Evolutionary conservation across 108 stramenopile genomes (phyloP), one percentile per base, ranked within the genome.

Genomic region (Cylindrotheca fusiformis): DNA sequence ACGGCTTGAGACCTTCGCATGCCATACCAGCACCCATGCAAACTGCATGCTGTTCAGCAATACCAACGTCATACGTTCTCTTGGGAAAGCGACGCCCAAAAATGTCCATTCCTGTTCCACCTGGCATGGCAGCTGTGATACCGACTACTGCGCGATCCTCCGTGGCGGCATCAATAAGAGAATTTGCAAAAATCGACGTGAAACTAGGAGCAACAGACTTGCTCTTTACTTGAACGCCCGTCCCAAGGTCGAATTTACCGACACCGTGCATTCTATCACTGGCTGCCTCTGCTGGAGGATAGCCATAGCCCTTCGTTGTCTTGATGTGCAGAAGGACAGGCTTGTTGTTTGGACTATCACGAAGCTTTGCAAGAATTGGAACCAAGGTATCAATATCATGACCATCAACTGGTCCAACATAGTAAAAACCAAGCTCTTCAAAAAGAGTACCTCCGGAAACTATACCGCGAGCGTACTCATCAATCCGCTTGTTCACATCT

Each of bases 101-200:
- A 63, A 96, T 95, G 67, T 98, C 97, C 95, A 98, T 96, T 45
- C 97, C 97, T 0, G 97, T 98, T 18, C 97, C 97, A 25, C 97
- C 97, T 1, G 97, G 97, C 97, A 98, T 98, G 61, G 97, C 97
- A 23, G 97, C 97, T 26, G 97, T 98, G 69, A 98, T 98, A 47
- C 96, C 97, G 10, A 96, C 93, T 60, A 98, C 75, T 26, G 81
- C 68, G 17, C 93, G 83, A 72, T 98, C 97, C 52, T 96, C 91
- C 17, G 85, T 85, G 45, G 97, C 97, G 18, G 86, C 81, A 51
- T 94, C 92, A 54, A 95, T 93, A 36, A 98, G 71, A 12, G 92
- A 67, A 62, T 96, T 95, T 56, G 97, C 97, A 76, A 98, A 98
- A 48, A 96, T 83, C 20, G 90, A 88, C n/a, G 97, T 98, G 32